Conservation (phyloP, 495 filamentous ascomycete species). For the Tirmania nivea region DNA sequence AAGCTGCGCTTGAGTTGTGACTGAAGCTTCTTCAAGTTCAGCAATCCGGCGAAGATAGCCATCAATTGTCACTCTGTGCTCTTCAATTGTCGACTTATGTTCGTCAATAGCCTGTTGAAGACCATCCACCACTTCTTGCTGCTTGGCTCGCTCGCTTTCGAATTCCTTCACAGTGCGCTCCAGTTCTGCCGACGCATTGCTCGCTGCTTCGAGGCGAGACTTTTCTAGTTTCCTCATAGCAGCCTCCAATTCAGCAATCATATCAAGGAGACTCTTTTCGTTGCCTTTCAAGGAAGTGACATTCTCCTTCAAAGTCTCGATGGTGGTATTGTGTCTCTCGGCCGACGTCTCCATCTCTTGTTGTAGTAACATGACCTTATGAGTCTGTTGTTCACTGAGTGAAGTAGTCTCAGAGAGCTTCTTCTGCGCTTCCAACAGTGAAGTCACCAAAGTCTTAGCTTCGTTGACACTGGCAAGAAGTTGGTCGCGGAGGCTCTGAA, state of each 20-base stretch:
- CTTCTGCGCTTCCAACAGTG: neutral
- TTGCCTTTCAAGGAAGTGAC: slow-evolving; percentile 43
- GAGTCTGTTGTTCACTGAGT: slow-evolving; percentile 15
- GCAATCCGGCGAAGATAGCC: slow-evolving; percentile 39
- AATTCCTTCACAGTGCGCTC: slow-evolving; percentile 19
- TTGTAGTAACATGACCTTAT: slow-evolving; percentile 35
- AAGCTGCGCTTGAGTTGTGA: slow-evolving; percentile 35
- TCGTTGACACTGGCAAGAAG: slow-evolving; percentile 25
- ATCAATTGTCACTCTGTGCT: slow-evolving; percentile 50
- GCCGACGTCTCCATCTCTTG: slow-evolving; percentile 53
- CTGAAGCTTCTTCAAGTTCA: slow-evolving; percentile 42
- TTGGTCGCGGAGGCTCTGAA: slow-evolving; percentile 41
- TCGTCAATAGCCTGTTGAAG: slow-evolving; percentile 58
- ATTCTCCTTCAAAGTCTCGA: slow-evolving; percentile 49
- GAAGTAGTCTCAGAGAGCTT: slow-evolving; percentile 13
- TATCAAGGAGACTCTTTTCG: slow-evolving; percentile 48
- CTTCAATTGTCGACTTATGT: slow-evolving; percentile 48
- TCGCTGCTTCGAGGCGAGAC: slow-evolving; percentile 23
- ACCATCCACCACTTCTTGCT: slow-evolving; percentile 41
- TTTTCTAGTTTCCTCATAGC: slow-evolving; percentile 25
- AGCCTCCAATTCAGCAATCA: slow-evolving; percentile 47
- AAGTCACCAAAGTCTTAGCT: neutral
- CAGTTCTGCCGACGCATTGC: slow-evolving; percentile 17
- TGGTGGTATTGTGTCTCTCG: slow-evolving; percentile 43
- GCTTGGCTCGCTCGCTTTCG: slow-evolving; percentile 32